Base-by-base conservation (phyloP, 768 basidiomycete genomes). In the Amanita fuliginea region DNA sequence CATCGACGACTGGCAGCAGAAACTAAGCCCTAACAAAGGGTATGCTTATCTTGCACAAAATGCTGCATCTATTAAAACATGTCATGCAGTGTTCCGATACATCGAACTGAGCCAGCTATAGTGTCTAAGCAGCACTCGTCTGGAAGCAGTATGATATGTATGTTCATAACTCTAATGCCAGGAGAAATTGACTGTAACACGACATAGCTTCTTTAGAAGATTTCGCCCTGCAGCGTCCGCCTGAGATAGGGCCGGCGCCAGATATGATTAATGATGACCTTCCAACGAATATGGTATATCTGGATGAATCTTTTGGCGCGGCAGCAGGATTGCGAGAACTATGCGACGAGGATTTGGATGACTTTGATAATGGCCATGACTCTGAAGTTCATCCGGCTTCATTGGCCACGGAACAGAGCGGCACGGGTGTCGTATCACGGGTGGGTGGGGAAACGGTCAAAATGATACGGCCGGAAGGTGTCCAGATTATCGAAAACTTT, bases 201-300 rank as follows among this genome's bases (percentile, higher is more conserved):
- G 36, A 21, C 28, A 3, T 51, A 87, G 84, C 76, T 47, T 86
- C 85, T 8, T 68, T 96, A 32, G 92, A 95, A 48, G 84, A 92
- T 50, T 65, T 84, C 32, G 88, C 92, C 1, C 96, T 95, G 68
- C 76, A 70, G 44, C 71, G 67, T 37, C 60, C 81, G 6, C 90
- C 90, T 2, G 83, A 90, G 55, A 70, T 95, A 36, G 84, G 86
- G 18, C 75, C 80, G 8, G 76, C 81, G 7, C 82, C 88, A 11
- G 95, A 97, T 63, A 81, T 96, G 80, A 83, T 98, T 50, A 70
- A 73, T 28, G 95, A 98, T 57, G 93, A 98, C 61, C 69, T 98
- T 7, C 95, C 95, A 0, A 85, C 75, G 18, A 95, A 98, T 62
- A 66, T 73, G 42, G 88, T 93, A 59, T 98, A 94, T 59, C 71